Evolutionary conservation across 2,329 filamentous ascomycete species (phyloP), one percentile per base, ranked within the genome.

Genomic region (Diaporthe vaccinii): DNA sequence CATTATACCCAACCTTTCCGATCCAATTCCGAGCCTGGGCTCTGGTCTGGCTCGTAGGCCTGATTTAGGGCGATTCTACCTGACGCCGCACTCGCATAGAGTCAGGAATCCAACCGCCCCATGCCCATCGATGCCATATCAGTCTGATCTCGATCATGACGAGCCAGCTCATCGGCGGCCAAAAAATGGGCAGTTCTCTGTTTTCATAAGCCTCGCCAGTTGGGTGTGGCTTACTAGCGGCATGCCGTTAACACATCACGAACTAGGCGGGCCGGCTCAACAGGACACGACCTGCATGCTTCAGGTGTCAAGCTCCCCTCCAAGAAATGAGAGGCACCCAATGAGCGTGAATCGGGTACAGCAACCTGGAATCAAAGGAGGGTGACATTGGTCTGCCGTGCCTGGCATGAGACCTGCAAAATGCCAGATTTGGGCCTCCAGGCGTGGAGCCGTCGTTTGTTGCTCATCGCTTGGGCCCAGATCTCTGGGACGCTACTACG

Each of bases 321-420:
- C 71, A 65, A 49, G 36, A 49, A 5, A 22, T 28, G 3, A 53
- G 2, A 31, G 53, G 46, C 25, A 34, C 3, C 72, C 67, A 75
- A 76, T 73, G 49, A 44, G 61, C 31, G 17, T 25, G 9, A 4
- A 2, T 15, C 73, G 75, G 73, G 75, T 73, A 73, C 73, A 25
- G 34, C 69, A 70, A n/a, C 12, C 28, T 58, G 28, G 9, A 22
- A 20, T 55, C 69, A 57, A 39, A 25, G 70, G 49, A 73, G 73
- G 73, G 73, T 69, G 41, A 59, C 28, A 76, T 68, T 61, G 14
- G 25, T 53, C 49, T 65, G 31, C 20, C n/a, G 55, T 76, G 68
- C 75, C 73, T 75, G 59, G 39, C 68, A 72, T 72, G 20, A 62
- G 28, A 69, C 58, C 51, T 61, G 34, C 36, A 34, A 57, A n/a